Evolutionary conservation across 208 protist genomes (phyloP), one percentile per base, ranked within the genome.

Genomic region (Wallacemonas rigidus): DNA sequence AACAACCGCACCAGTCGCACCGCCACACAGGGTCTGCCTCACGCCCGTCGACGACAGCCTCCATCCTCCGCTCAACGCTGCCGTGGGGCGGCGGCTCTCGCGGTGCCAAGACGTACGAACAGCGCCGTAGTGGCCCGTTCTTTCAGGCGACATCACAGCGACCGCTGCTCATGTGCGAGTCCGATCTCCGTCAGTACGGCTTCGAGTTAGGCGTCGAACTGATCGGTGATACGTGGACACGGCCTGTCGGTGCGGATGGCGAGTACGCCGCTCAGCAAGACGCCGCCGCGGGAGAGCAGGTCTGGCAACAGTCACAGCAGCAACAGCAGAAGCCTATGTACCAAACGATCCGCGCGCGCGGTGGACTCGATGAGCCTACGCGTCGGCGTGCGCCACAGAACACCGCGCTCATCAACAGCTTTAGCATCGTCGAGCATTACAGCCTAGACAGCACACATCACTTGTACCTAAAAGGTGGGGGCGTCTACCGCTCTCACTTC

Each of bases 401-500:
- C 74, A 80, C 89, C 50, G 88, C 91, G 1, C 71, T 96, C 11
- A 56, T 96, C 17, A 94, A 96, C 76, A 91, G 89, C 71, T 96
- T 96, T 69, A 94, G 87, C 62, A 82, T 96, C 50, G 91, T 96
- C 11, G 89, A 92, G 76, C 87, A 93, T 75, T 70, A 96, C 84
- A 78, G 76, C 65, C 80, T 89, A 45, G 86, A 89, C 58, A 92
- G 84, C 68, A 84, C 77, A 26, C 87, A 94, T 72, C 85, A 94
- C 72, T 81, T 91, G 41, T 88, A 90, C 78, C 69, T 93, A 26
- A 86, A 84, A 51, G 86, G 83, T 35, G 89, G 82, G 62, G 91
- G 89, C 48, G 71, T 87, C 8, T 94, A 94, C 80, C 87, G 86
- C 48, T 94, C 89, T 1, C 83, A 94, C 80, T 96, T 96, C 72